phyloP scores from a whole-genome alignment of 2,329 filamentous ascomycete species.

The Xylariaceae sp. region DNA sequence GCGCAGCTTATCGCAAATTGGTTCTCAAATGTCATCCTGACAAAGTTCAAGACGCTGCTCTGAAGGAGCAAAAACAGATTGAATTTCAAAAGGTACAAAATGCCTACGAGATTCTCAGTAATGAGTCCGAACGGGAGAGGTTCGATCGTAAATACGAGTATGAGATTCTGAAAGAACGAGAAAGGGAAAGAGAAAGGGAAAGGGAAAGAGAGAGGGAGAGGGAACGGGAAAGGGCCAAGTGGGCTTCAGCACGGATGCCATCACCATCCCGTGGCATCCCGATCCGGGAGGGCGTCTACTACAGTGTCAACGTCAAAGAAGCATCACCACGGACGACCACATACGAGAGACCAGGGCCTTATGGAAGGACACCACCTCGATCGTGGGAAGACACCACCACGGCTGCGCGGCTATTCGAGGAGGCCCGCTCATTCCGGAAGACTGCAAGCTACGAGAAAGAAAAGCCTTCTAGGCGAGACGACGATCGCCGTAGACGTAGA shows the following conservation, averaged over 20 bases:
- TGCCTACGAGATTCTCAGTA: constrained; percentile 84
- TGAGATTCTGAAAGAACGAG: constrained; percentile 55
- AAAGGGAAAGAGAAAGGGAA: constrained; percentile 36
- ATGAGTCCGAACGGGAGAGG: constrained; percentile 63
- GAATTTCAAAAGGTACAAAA: constrained; percentile 91
- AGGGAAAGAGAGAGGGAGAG: constrained; percentile 37
- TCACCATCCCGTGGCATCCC: constrained; percentile 36
- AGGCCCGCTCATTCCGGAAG: constrained; percentile 40
- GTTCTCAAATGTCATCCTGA: constrained; percentile 87
- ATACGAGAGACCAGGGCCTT: constrained; percentile 33
- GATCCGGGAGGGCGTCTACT: constrained; percentile 31
- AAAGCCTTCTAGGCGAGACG: constrained; percentile 37
- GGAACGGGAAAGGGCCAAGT: too few relatives aligned
- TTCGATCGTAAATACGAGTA: constrained; percentile 71
- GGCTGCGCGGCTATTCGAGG: constrained; percentile 35
- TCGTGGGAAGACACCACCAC: constrained; percentile 46
- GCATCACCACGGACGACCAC: constrained; percentile 43
- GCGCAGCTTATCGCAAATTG: constrained; percentile 76
- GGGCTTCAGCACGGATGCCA: constrained; percentile 6
- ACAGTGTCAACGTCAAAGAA: constrained; percentile 48
- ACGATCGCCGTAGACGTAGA: constrained; percentile 34
- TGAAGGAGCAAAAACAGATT: constrained; percentile 73
- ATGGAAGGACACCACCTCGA: constrained; percentile 32
- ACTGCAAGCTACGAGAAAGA: constrained; percentile 41
- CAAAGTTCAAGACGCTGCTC: constrained; percentile 72